Percentiles rank a stretch among this genome's conserved stretches.
Conservation (phyloP, 1,284 basidiomycete genomes). For the Leccinum cinnamomeum region DNA sequence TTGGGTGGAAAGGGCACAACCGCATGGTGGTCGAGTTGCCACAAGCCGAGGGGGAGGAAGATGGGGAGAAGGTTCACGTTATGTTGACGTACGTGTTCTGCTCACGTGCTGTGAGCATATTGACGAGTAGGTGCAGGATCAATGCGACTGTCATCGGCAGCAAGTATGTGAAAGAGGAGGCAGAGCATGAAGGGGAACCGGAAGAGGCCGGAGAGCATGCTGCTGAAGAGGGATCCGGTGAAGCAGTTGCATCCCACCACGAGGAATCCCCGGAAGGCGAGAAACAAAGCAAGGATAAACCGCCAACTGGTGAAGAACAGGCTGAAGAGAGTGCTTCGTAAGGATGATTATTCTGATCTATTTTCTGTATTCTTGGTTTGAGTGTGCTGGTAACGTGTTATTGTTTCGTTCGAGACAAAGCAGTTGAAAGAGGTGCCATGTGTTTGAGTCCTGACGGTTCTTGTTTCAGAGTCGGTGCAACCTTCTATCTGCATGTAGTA, state of each 20-base stretch:
- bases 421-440: background rate
- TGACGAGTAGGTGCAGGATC: slow-evolving; percentile 44
- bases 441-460: background rate
- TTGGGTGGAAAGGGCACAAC: slow-evolving; percentile 79
- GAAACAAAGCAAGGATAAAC: slow-evolving; percentile 23
- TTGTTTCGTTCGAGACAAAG: background rate
- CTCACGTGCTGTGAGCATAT: slow-evolving; percentile 1
- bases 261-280: slow-evolving; percentile 11
- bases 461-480: background rate
- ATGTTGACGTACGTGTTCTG: slow-evolving; percentile 60
- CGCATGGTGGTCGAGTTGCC: slow-evolving; percentile 63
- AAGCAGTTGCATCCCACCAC: slow-evolving; percentile 17
- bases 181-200: slow-evolving; percentile 26
- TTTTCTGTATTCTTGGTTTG: slow-evolving; percentile 11
- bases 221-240: slow-evolving; percentile 19
- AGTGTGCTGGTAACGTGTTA: slow-evolving; percentile 1
- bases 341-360: slow-evolving; percentile 17
- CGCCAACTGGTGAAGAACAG: slow-evolving; percentile 19
- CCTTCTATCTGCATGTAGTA: background rate
- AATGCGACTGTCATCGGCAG: slow-evolving; percentile 78
- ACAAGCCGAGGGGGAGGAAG: slow-evolving; percentile 48
- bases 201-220: slow-evolving; percentile 22
- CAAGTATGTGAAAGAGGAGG: slow-evolving; percentile 52
- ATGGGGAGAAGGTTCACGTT: slow-evolving; percentile 67
- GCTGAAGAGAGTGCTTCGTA: slow-evolving; percentile 23